A percentile compares a stretch with the other conserved stretches of the same genome.
Evolutionary conservation across 306 rosid genomes (phyloP).

Genomic region (Cicer yamashitae): DNA sequence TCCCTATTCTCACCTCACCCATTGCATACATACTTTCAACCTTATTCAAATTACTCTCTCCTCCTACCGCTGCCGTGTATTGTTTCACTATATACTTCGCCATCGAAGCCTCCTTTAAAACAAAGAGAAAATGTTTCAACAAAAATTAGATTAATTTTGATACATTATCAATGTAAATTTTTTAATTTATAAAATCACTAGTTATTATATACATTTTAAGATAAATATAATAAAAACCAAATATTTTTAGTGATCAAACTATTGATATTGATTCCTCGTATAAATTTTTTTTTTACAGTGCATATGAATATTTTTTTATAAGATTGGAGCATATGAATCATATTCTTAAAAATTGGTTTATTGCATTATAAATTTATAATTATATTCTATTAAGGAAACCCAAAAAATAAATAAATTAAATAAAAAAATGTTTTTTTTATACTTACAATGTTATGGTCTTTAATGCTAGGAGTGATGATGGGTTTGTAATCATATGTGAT

Average conservation of each 20-base stretch:
- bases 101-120: conserved; percentile 74
- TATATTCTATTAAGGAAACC: background rate
- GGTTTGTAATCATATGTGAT: conserved; percentile 55
- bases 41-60: conserved; percentile 66
- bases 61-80: conserved; percentile 90
- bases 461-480: conserved; percentile 58
- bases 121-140: background rate
- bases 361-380: background rate
- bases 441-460: conserved; percentile 74
- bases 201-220: no score
- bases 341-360: background rate
- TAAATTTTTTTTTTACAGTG: no score
- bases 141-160: no score
- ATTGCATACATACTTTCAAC: conserved; percentile 90
- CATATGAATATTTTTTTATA: no score
- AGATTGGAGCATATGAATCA: no score
- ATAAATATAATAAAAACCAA: no score
- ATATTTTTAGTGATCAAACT: no score
- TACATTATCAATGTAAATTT: no score
- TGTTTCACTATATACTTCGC: conserved; percentile 92
- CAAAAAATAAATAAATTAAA: background rate
- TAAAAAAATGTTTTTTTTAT: background rate
- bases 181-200: no score
- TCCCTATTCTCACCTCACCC: conserved; percentile 89
- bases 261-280: no score